Base-by-base conservation (phyloP, 2,329 filamentous ascomycete species). In the Aureobasidium sp. region DNA sequence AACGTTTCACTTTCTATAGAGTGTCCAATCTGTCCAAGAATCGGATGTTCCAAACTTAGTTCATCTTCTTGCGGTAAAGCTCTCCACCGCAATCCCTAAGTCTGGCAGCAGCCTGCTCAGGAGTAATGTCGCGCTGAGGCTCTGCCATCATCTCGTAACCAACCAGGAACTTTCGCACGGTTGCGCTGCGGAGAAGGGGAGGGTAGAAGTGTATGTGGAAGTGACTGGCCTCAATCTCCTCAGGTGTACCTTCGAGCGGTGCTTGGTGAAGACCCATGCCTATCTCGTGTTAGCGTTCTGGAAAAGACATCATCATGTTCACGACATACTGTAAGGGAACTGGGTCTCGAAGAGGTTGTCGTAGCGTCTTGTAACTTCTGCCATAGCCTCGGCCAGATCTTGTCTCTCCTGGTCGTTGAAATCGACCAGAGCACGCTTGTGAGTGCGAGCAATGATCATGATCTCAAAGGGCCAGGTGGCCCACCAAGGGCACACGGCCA, bases 191-290 rank as follows among this genome's bases (percentile, higher is more conserved):
- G 66, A 99, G 80, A 50, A 99, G 80, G 13, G 94, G 94, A 45
- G 94, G 94, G 74, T 97, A 97, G 75, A 99, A 99, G 77, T 99
- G 94, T 79, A 99, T 87, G 75, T 99, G 94, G 72, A 99, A 86
- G 75, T 96, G 93, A 67, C 90, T 91, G 64, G 86, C 86, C 68
- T 96, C 89, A 59, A 93, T 83, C 74, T 97, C 93, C 64, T 95
- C 90, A 1, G 85, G 81, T 0, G 84, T 88, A 25, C 90, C 91
- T 30, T 88, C 84, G 7, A 99, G 81, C 3, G 94, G 94, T 21
- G 94, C 93, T 78, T 99, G 94, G 73, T 99, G 94, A 61, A 99
- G 86, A 45, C 94, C 94, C 73, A 96, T 97, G 74, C 89, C 85
- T 87, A 62, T 47, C 59, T 30, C 7, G 47, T 21, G 27, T 37